Conservation (phyloP, 148 eudicot species). For the Camellia sinensis region DNA sequence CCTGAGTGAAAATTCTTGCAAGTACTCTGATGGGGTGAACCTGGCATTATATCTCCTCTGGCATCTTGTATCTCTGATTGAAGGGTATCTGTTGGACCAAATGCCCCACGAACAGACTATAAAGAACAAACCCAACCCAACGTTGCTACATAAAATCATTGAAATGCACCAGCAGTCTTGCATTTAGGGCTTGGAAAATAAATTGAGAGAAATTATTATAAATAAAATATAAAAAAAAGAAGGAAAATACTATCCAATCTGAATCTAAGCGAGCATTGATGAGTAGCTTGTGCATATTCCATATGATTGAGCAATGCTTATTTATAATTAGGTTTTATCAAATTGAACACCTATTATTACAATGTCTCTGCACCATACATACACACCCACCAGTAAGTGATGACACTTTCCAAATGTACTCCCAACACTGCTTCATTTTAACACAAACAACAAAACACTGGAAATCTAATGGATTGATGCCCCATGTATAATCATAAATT, state of each 20-base stretch:
- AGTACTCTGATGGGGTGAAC: no score
- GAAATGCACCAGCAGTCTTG: no score
- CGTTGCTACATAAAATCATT: no score
- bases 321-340: background rate
- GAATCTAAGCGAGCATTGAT: background rate
- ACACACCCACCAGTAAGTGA: background rate
- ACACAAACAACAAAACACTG: no score
- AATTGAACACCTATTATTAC: background rate
- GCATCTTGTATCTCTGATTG: no score
- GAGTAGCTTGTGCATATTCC: background rate
- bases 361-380: background rate
- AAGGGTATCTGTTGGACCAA: no score
- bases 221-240: background rate
- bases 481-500: background rate
- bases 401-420: background rate
- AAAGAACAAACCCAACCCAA: no score
- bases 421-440: no score
- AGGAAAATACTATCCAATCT: background rate
- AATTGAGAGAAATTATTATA: background rate
- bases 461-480: no score
- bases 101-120: no score
- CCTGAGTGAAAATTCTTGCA: no score
- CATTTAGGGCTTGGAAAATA: background rate
- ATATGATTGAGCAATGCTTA: background rate
- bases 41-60: no score